Evolutionary conservation across 352 stramenopile genomes (phyloP).

Genomic region (Phytophthora palmivora): DNA sequence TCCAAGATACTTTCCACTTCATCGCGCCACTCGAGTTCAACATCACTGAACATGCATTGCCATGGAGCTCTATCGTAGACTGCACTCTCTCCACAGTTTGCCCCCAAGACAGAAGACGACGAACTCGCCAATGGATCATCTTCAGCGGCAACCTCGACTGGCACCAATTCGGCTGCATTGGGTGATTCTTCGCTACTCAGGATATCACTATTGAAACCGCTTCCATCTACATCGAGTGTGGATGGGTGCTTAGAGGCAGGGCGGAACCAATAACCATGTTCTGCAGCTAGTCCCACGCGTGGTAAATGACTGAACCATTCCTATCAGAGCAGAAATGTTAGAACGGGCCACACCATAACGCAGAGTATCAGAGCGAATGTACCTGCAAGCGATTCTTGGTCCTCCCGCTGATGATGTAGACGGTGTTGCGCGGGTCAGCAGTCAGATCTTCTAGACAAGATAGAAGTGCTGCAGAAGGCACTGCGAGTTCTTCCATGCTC

Average conservation of each 20-base stretch:
- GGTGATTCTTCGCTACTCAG: constrained; percentile 24
- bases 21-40: constrained; percentile 79
- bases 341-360: background rate
- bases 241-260: constrained; percentile 65
- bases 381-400: constrained; percentile 77
- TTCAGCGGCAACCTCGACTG: constrained; percentile 8
- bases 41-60: constrained; percentile 86
- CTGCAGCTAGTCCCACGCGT: constrained; percentile 75
- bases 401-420: constrained; percentile 88
- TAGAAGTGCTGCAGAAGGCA: constrained; percentile 60
- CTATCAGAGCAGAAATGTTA: constrained; percentile 29
- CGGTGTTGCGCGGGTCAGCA: constrained; percentile 76
- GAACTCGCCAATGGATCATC: constrained; percentile 29
- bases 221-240: constrained; percentile 20
- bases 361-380: background rate
- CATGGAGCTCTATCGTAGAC: constrained; percentile 53
- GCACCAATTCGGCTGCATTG: constrained; percentile 9
- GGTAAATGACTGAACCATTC: constrained; percentile 87
- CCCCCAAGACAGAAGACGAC: constrained; percentile 21
- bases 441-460: constrained; percentile 75
- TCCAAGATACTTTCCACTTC: constrained; percentile 88
- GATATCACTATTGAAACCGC: constrained; percentile 8
- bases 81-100: constrained; percentile 8
- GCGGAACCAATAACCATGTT: constrained; percentile 86
- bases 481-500: constrained; percentile 77